Evolutionary conservation across 2,329 filamentous ascomycete genomes (phyloP).

Genomic region (Trichoderma harzianum): DNA sequence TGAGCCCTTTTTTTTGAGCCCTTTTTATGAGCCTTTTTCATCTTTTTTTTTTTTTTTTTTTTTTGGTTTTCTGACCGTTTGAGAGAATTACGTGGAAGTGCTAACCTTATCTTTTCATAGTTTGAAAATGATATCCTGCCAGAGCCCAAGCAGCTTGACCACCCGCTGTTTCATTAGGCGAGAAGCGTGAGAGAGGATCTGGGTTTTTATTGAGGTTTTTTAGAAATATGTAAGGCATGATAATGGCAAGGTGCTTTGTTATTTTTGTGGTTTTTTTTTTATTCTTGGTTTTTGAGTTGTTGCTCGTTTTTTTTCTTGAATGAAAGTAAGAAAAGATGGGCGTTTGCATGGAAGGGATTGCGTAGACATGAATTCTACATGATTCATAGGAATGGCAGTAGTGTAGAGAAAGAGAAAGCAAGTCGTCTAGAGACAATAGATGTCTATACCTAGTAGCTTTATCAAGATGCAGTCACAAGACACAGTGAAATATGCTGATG

Average conservation of each 20-base stretch:
- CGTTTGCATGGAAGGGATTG: slow-evolving; percentile 3
- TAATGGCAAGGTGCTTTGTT: neutral
- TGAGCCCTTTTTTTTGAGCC: neutral
- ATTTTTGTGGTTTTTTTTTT: neutral
- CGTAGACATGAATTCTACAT: neutral
- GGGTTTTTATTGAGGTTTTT: neutral
- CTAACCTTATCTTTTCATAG: slow-evolving; percentile 23
- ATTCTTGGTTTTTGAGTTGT: neutral
- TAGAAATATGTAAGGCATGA: slow-evolving; percentile 4
- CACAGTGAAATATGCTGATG: neutral
- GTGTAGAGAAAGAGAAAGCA: neutral
- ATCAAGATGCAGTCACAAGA: neutral
- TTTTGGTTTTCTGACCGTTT: neutral
- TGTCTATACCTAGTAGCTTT: neutral
- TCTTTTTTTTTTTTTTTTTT: too few relatives aligned
- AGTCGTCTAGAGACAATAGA: neutral
- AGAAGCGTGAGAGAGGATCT: neutral
- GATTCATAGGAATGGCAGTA: neutral
- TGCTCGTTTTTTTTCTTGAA: neutral
- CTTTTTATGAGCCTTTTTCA: too few relatives aligned
- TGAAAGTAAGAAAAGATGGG: neutral
- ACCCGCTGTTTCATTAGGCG: slow-evolving; percentile 37
- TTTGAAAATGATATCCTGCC: slow-evolving; percentile 40
- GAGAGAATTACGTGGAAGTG: neutral
- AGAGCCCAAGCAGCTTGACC: slow-evolving; percentile 32